Evolutionary conservation across 257 asterid species (phyloP), one percentile per base, ranked within the genome.

Genomic region (Coffea canephora): DNA sequence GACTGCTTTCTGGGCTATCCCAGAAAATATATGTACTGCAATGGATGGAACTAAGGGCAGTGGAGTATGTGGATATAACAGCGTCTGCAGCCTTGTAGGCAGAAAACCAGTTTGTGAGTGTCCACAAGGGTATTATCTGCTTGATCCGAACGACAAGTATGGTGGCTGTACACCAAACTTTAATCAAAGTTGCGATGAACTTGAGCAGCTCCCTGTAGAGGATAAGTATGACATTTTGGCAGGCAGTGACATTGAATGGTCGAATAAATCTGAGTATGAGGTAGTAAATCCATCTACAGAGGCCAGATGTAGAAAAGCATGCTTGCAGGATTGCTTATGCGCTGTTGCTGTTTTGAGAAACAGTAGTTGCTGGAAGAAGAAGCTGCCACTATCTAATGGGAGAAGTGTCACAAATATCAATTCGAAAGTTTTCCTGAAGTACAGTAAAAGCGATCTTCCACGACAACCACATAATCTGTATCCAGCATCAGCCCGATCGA

Each of bases 31-130:
- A 46, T 92, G 97, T 27, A 0, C 1, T 0, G 4, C 7, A 16
- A 67, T 87, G 2, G 0, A 0, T 0, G 89, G 82, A 59, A 7
- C 12, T 0, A 18, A 0, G 5, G 93, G 92, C 18, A 89, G 91
- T 48, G 94, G 97, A 34, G 91, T 86, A 49, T 92, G 96, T 67
- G 97, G 97, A 11, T 90, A 84, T 74, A 88, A 88, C 79, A 89
- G 78, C 64, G 78, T 91, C 3, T 59, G 97, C 76, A 69, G 65
- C 0, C 52, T 89, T 15, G 71, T 71, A 39, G 79, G 67, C 43
- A 46, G 31, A 50, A 83, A 77, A 43, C 96, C 96, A 6, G 49
- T 46, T 25, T 92, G 97, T 77, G 69, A 62, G 4, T 91, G 94
- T 27, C 93, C 97, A 1, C 13, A 0, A 16, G 92, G 90, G 61